These are phyloP conservation scores for Peterozyma toletana DNA, from an alignment of 805 yeast species.

Conservation along the genomic window DNA sequence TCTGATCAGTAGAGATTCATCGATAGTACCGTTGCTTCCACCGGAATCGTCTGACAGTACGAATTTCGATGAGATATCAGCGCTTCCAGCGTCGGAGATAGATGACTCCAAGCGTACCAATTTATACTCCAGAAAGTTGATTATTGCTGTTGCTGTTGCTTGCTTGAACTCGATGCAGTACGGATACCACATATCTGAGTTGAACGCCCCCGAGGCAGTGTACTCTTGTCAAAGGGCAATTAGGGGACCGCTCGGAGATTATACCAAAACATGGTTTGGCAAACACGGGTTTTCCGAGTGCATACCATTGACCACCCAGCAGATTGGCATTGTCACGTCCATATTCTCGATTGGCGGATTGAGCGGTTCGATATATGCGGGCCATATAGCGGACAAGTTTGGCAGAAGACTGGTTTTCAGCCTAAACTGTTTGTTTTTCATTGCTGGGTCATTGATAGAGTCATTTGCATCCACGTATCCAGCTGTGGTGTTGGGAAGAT, in stretches of 20 bases:
- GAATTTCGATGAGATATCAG: slow-evolving; percentile 2
- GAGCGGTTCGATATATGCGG: slow-evolving; percentile 63
- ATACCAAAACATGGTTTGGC: slow-evolving; percentile 32
- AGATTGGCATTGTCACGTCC: slow-evolving; percentile 70
- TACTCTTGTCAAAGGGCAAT: slow-evolving; percentile 44
- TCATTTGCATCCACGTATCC: slow-evolving; percentile 37
- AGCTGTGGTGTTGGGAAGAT: slow-evolving; percentile 56
- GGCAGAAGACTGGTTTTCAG: slow-evolving; percentile 51
- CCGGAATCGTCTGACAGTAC: not conserved
- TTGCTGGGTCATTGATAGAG: slow-evolving; percentile 59
- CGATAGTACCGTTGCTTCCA: too few species aligned
- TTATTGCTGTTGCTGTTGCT: slow-evolving; percentile 36
- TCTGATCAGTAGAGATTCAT: too few species aligned
- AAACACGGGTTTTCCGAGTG: slow-evolving; percentile 30
- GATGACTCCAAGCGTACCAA: too few species aligned
- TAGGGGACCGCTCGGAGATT: slow-evolving; percentile 15
- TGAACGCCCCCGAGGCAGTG: slow-evolving; percentile 80
- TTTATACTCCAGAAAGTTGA: not conserved
- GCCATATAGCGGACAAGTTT: slow-evolving; percentile 50
- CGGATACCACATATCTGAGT: slow-evolving; percentile 92
- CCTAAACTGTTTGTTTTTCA: slow-evolving; percentile 41
- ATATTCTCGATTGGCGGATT: slow-evolving; percentile 82
- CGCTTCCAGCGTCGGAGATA: not conserved
- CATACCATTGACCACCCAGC: slow-evolving; percentile 46
- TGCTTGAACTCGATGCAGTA: slow-evolving; percentile 81